phyloP scores from a whole-genome alignment of 768 basidiomycete species.

The Panaeolus papilionaceus region DNA sequence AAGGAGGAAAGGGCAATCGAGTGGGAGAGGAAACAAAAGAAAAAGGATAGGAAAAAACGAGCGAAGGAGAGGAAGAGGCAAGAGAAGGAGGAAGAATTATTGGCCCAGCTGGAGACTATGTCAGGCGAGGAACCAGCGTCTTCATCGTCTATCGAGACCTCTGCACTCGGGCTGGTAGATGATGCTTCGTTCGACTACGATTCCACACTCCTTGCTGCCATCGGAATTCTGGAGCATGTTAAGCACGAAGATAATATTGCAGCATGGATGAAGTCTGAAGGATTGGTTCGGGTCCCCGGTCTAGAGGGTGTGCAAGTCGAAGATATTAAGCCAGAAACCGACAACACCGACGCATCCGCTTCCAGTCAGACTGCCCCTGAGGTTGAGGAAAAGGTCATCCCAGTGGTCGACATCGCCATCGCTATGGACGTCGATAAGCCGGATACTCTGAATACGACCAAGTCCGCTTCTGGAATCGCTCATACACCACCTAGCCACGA shows the following conservation, averaged over 20 bases:
- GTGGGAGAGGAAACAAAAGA: slow-evolving; percentile 2
- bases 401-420: not conserved
- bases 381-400: not conserved
- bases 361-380: not conserved
- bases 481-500: not conserved
- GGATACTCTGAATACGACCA: not conserved
- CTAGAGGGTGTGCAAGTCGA: slow-evolving; percentile 4
- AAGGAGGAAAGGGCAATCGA: slow-evolving; percentile 13
- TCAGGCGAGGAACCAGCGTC: slow-evolving; percentile 12
- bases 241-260: slow-evolving; percentile 69
- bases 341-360: slow-evolving; percentile 4
- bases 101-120: not conserved
- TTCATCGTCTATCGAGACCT: not conserved
- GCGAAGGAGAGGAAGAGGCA: slow-evolving; percentile 6
- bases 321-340: not conserved
- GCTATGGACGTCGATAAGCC: not conserved
- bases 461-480: not conserved
- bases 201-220: slow-evolving; percentile 64
- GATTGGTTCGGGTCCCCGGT: slow-evolving; percentile 37
- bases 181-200: slow-evolving; percentile 42
- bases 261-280: slow-evolving; percentile 68
- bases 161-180: not conserved
- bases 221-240: slow-evolving; percentile 68
- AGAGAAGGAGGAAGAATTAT: slow-evolving; percentile 20
- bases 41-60: slow-evolving; percentile 14